Percentiles rank a stretch among this genome's conserved stretches.
phyloP scores from a whole-genome alignment of 192 early-diverging fungal genomes.

The Backusella psychrophila region DNA sequence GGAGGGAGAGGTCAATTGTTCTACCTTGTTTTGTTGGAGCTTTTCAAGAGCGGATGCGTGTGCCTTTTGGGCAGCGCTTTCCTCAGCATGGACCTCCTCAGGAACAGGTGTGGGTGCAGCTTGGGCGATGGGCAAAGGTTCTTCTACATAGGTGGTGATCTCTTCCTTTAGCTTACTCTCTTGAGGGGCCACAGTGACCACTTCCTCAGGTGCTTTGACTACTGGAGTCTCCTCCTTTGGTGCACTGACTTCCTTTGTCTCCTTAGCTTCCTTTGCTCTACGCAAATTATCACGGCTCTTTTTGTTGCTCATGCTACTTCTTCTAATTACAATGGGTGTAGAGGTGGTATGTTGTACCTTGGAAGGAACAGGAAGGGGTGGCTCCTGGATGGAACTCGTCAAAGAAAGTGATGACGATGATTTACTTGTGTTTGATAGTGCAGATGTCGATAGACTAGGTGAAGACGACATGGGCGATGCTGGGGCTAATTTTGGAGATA shows the following conservation, averaged over 20 bases:
- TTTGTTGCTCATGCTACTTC: constrained; percentile 27
- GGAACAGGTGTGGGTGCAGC: no score
- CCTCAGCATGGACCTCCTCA: neutral
- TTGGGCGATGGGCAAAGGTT: neutral
- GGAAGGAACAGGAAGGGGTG: neutral
- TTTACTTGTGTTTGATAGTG: neutral
- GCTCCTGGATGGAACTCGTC: neutral
- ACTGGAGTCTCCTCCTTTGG: neutral
- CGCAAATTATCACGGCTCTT: constrained; percentile 30
- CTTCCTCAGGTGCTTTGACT: neutral
- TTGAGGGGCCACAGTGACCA: neutral
- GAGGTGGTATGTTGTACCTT: neutral
- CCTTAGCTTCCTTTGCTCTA: constrained; percentile 11
- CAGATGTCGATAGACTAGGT: neutral
- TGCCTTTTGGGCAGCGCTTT: neutral
- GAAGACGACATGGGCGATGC: constrained; percentile 4
- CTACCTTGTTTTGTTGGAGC: neutral
- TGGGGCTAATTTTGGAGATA: neutral
- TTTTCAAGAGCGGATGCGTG: neutral
- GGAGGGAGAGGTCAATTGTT: neutral
- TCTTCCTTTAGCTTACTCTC: neutral
- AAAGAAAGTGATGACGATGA: neutral
- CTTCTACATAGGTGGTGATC: neutral
- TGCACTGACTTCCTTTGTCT: neutral
- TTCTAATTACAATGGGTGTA: constrained; percentile 14